A percentile compares a stretch with the other conserved stretches of the same genome.
These are phyloP conservation scores for Capsella bursapastoris DNA, from an alignment of 345 rosid genomes.

Conservation along the genomic window DNA sequence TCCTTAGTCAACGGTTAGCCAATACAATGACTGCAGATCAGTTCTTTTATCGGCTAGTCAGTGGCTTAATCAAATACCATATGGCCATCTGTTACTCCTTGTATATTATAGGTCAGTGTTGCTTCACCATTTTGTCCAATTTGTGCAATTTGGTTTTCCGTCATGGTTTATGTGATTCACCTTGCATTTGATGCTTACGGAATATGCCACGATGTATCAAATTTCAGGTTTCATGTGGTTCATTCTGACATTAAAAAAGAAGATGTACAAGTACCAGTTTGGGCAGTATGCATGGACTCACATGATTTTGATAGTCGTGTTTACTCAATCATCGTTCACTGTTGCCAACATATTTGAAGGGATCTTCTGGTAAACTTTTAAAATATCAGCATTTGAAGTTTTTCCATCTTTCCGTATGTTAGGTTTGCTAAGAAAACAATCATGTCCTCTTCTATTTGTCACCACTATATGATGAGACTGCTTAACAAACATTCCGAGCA, in stretches of 20 bases:
- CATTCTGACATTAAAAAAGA: conserved; percentile 92
- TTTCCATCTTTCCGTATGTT: not conserved
- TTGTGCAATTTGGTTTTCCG: not conserved
- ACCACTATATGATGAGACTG: not conserved
- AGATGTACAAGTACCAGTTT: conserved; percentile 99
- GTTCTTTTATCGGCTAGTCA: conserved; percentile 80
- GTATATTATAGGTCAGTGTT: conserved; percentile 82
- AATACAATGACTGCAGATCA: conserved; percentile 85
- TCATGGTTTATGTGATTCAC: conserved; percentile 3
- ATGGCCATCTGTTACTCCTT: conserved; percentile 86
- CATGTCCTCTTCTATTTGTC: not conserved
- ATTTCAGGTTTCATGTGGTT: conserved; percentile 95
- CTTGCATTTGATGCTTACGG: conserved; percentile 18
- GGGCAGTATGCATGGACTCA: conserved; percentile 99
- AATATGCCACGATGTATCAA: not conserved
- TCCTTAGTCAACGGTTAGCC: conserved; percentile 90
- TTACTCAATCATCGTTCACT: conserved; percentile 94
- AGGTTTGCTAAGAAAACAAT: conserved; percentile 1
- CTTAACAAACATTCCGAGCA: not conserved
- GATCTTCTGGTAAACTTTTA: conserved; percentile 74
- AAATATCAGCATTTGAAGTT: not conserved
- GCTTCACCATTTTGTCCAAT: conserved; percentile 3
- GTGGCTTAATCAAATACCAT: conserved; percentile 84
- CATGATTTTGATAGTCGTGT: conserved; percentile 96
- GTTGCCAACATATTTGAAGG: conserved; percentile 99